These are phyloP conservation scores for Rutstroemia sp. DNA, from an alignment of 2,329 filamentous ascomycete genomes.

Conservation along the genomic window DNA sequence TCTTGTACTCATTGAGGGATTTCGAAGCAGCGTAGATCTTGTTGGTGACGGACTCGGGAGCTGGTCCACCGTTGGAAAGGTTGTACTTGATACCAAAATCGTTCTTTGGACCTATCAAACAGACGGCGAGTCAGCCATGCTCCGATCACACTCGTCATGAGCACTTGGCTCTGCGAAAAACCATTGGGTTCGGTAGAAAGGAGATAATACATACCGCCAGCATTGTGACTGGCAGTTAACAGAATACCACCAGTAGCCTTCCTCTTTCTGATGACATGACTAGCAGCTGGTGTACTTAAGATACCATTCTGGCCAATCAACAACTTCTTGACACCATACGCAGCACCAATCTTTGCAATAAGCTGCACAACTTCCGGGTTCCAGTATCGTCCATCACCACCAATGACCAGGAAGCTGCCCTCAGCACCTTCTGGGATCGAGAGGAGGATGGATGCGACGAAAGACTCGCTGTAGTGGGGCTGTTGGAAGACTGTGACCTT, in stretches of 20 bases:
- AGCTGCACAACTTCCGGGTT: constrained; percentile 95
- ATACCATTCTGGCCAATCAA: constrained; percentile 95
- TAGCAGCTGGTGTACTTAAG: constrained; percentile 90
- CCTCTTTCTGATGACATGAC: constrained; percentile 89
- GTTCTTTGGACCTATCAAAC: constrained; percentile 65
- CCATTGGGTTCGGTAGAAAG: background rate
- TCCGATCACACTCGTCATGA: background rate
- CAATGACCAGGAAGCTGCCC: constrained; percentile 81
- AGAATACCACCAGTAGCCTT: constrained; percentile 95
- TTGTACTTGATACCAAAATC: constrained; percentile 99
- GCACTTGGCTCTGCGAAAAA: background rate
- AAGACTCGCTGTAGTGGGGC: constrained; percentile 91
- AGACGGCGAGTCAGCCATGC: background rate
- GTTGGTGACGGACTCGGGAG: constrained; percentile 94
- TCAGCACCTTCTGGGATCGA: constrained; percentile 93
- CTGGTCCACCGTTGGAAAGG: constrained; percentile 88
- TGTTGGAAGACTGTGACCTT: constrained; percentile 98
- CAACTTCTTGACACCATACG: constrained; percentile 98
- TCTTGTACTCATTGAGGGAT: constrained; percentile 84
- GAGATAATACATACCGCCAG: constrained; percentile 60
- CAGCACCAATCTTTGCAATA: constrained; percentile 94
- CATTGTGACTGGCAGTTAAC: constrained; percentile 95
- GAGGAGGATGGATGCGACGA: constrained; percentile 86
- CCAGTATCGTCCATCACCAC: constrained; percentile 93
- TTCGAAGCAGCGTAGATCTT: constrained; percentile 95